Conservation (phyloP, 768 basidiomycete genomes). For the Agaricus sinodeliciosus region DNA sequence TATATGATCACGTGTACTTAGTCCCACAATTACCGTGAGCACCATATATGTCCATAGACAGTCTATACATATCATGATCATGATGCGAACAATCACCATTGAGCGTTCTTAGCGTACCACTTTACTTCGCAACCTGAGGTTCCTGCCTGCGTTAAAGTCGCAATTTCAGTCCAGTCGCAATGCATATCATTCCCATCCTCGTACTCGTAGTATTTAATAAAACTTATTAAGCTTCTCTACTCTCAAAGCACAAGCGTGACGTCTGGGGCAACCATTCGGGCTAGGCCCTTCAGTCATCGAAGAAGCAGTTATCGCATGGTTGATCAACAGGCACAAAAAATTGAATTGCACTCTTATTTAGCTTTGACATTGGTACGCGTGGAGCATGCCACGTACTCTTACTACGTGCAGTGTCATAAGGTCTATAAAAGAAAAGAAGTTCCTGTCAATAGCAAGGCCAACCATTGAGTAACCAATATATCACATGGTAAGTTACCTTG, state of each 20-base stretch:
- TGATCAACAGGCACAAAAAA: background rate
- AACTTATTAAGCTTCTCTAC: background rate
- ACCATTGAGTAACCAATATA: background rate
- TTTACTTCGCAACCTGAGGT: too few relatives aligned
- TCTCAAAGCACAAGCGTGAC: conserved; percentile 32
- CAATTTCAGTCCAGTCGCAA: too few relatives aligned
- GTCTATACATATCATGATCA: too few relatives aligned
- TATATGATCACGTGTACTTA: too few relatives aligned
- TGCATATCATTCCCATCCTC: background rate
- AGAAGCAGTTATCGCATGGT: background rate
- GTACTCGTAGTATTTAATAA: conserved; percentile 18
- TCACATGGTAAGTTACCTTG: conserved; percentile 19
- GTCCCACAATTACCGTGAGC: too few relatives aligned
- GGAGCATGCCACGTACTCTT: conserved; percentile 51
- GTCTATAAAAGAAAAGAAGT: conserved; percentile 44
- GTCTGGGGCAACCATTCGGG: conserved; percentile 51
- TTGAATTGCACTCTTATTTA: background rate
- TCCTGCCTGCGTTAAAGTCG: too few relatives aligned
- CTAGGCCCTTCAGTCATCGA: conserved; percentile 32
- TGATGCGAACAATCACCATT: too few relatives aligned
- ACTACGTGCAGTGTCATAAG: conserved; percentile 50
- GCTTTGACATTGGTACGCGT: conserved; percentile 23
- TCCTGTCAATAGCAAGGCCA: background rate
- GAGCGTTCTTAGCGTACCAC: too few relatives aligned
- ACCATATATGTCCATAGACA: too few relatives aligned